Evolutionary conservation across 257 asterid genomes (phyloP), one percentile per base, ranked within the genome.

Genomic region (Echium plantagineum): DNA sequence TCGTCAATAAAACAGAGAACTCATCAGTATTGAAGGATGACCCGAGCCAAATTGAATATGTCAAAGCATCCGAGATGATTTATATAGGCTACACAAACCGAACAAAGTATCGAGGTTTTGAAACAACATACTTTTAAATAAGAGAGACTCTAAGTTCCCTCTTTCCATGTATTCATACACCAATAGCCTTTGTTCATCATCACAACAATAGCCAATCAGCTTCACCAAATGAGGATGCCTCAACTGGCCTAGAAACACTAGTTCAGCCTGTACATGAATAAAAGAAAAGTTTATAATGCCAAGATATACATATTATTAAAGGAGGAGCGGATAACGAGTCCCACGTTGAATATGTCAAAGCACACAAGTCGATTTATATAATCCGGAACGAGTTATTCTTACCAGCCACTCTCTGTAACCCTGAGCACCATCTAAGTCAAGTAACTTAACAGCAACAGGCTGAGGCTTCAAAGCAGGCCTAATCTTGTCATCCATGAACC

Each of bases 391-490:
- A 24, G n/a, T 24, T 24, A 28, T 28, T 28, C 32, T 28, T 28
- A 89, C 97, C 90, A 84, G 77, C 97, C 97, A 90, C 49, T 90
- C 97, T 48, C 74, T 73, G 28, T 78, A 78, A 21, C 97, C 97
- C 63, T 90, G 97, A 56, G 71, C 67, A 13, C 97, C 94, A 31
- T 80, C 93, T 71, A 78, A 65, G 67, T 87, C 94, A 35, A 90
- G 78, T 46, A 74, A 49, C 79, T 90, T 90, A 32, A 90, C 90
- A 0, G 97, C 97, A 51, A 90, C 94, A 32, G 94, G 85, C 76
- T 89, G 97, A 22, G 94, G 82, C 66, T 55, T 58, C 61, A 86
- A 47, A 4, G 94, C 94, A 9, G 88, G 88, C 68, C 83, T 62
- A 42, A 71, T 73, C 68, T 66, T 77, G 4, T 81, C 85, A 60